These are phyloP conservation scores for Suillus subalutaceus DNA, from an alignment of 768 basidiomycete genomes.

Conservation along the genomic window DNA sequence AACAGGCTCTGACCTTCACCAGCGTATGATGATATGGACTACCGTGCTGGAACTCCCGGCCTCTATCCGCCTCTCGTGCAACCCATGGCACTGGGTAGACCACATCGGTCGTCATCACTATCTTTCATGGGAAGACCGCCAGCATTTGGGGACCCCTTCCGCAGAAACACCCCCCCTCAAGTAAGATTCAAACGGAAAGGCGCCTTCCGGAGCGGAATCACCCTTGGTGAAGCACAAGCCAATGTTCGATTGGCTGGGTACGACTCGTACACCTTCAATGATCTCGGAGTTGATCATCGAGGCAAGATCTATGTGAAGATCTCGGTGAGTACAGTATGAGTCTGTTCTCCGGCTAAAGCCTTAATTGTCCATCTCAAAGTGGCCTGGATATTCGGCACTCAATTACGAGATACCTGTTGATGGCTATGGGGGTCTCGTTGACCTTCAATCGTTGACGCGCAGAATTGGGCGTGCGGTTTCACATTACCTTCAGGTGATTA, in stretches of 20 bases:
- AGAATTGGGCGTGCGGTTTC: slow-evolving; percentile 71
- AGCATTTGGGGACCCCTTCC: slow-evolving; percentile 46
- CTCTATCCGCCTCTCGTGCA: slow-evolving; percentile 28
- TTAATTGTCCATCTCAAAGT: slow-evolving; percentile 42
- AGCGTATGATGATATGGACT: slow-evolving; percentile 61
- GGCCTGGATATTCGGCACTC: slow-evolving; percentile 69
- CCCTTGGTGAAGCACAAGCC: slow-evolving; percentile 69
- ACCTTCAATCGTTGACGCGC: slow-evolving; percentile 67
- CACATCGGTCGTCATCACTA: slow-evolving; percentile 43
- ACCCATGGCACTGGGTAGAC: slow-evolving; percentile 24
- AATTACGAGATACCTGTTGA: slow-evolving; percentile 79
- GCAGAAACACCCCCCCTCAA: slow-evolving; percentile 49
- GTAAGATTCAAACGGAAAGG: slow-evolving; percentile 80
- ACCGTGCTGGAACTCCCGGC: slow-evolving; percentile 26
- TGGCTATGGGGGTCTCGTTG: slow-evolving; percentile 63
- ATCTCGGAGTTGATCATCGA: slow-evolving; percentile 64
- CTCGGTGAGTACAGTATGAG: slow-evolving; percentile 46
- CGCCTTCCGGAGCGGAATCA: slow-evolving; percentile 63
- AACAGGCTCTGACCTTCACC: slow-evolving; percentile 10
- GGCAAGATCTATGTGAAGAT: slow-evolving; percentile 64
- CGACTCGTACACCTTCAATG: slow-evolving; percentile 63
- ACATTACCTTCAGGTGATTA: slow-evolving; percentile 70
- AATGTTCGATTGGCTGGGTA: slow-evolving; percentile 61
- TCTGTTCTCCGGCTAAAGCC: slow-evolving; percentile 4
- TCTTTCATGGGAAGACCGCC: slow-evolving; percentile 41